Percentiles rank a stretch among this genome's conserved stretches.
Conservation (phyloP, 1,284 basidiomycete species). For the Peniophora sp. region DNA sequence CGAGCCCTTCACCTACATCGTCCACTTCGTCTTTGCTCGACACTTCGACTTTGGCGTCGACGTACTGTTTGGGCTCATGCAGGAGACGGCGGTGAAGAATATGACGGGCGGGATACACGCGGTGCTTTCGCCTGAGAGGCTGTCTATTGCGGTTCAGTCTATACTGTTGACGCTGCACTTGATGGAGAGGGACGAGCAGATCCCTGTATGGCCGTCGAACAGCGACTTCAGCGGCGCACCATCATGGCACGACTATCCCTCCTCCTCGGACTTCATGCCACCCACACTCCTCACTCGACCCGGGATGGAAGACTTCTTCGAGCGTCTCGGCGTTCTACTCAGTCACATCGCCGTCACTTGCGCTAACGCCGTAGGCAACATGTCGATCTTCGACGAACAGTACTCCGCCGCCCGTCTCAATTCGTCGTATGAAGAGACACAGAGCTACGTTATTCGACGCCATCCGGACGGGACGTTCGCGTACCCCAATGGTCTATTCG, state of each 20-base stretch:
- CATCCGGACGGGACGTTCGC: conserved; percentile 68
- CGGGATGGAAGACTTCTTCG: conserved; percentile 73
- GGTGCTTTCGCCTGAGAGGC: conserved; percentile 63
- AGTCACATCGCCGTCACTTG: conserved; percentile 58
- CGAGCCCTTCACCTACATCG: conserved; percentile 72
- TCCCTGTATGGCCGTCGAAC: conserved; percentile 71
- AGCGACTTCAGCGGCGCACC: conserved; percentile 62
- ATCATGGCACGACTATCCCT: conserved; percentile 59
- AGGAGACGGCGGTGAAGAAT: conserved; percentile 47
- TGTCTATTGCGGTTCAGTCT: conserved; percentile 73
- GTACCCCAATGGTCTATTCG: conserved; percentile 57
- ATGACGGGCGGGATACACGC: conserved; percentile 35
- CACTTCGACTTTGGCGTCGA: conserved; percentile 86
- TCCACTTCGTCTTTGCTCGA: conserved; percentile 80
- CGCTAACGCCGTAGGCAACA: conserved; percentile 62
- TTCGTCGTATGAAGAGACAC: conserved; percentile 62
- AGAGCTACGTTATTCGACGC: conserved; percentile 54
- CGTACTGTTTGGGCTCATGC: conserved; percentile 72
- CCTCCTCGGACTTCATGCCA: conserved; percentile 58
- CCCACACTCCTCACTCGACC: conserved; percentile 47
- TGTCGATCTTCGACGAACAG: conserved; percentile 83
- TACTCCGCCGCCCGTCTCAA: conserved; percentile 58
- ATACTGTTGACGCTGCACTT: conserved; percentile 66
- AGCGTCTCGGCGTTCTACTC: conserved; percentile 56
- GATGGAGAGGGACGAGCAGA: conserved; percentile 64